Percentiles rank a stretch among this genome's conserved stretches.
phyloP scores from a whole-genome alignment of 140 eudicot genomes.

The Flaveria floridana region DNA sequence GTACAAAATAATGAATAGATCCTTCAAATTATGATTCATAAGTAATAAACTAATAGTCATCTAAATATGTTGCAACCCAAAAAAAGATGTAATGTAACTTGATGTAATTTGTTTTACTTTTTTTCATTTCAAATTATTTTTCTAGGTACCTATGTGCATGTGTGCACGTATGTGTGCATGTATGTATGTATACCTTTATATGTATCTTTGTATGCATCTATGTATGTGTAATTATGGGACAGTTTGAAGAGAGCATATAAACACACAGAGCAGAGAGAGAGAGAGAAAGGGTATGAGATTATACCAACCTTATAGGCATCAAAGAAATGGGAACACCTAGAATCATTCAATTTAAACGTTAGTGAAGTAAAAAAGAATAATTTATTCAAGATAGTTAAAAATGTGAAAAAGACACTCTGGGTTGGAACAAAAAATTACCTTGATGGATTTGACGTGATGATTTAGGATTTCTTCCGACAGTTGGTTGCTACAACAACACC shows the following conservation, averaged over 20 bases:
- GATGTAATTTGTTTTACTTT: neutral
- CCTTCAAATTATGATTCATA: conserved; percentile 5
- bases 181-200: neutral
- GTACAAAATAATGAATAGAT: neutral
- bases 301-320: conserved; percentile 41
- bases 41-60: neutral
- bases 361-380: conserved; percentile 7
- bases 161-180: neutral
- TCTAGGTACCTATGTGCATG: conserved; percentile 1
- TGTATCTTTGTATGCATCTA: neutral
- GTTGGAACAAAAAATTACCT: conserved; percentile 29
- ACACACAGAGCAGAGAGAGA: neutral
- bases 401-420: conserved; percentile 2
- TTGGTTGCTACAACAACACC: conserved; percentile 28
- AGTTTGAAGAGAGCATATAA: neutral
- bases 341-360: conserved; percentile 14
- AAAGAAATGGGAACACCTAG: conserved; percentile 36
- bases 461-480: conserved; percentile 31
- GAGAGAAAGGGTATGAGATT: conserved; percentile 14
- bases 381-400: neutral
- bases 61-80: conserved; percentile 1
- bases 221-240: neutral
- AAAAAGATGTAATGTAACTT: neutral
- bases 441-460: conserved; percentile 32
- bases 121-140: neutral